Base-by-base conservation (phyloP, 345 rosid species). In the Euphorbia tirucalli region DNA sequence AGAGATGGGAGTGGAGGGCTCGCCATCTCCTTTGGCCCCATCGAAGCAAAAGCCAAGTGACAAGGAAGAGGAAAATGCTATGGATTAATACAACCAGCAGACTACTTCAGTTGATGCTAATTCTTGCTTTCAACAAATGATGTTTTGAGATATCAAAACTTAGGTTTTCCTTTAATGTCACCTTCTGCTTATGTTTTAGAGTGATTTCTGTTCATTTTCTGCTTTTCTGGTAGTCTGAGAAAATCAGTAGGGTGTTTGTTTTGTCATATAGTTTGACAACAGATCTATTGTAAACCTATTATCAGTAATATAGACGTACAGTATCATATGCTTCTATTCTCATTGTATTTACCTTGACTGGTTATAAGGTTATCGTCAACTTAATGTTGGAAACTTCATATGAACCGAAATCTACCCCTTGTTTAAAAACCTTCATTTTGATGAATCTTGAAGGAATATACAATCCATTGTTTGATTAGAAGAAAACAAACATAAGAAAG, bases 1-100 rank as follows among this genome's bases (percentile, higher is more conserved):
- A 67, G 89, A 85, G 76, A 82, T 87, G 89, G 94, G 89, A 21
- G 83, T 87, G 66, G 94, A 91, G 68, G 88, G 88, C 70, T 76
- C 92, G 46, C 89, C 93, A 44, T 82, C 92, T 30, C 85, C 92
- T 14, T 66, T 75, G 70, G 54, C 76, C 60, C 79, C 86, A 44
- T 76, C 85, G 30, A 84, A 86, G 87, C 71, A 76, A 44, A 82
- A 80, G 70, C 68, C 79, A 0, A 80, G 27, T 41, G 87, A 37
- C 25, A 81, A 70, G 72, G 60, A 73, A 68, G 85, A 80, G 27
- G 90, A 85, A 74, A 86, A 79, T 28, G 80, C 88, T 32, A 80
- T 74, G 78, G 63, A 78, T 69, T 52, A 39, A 11, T 39, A 3
- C 37, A 58, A 22, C 41, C 28, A 37, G 48, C 37, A 49, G 65